These are phyloP conservation scores for Pyrenophora teres DNA, from an alignment of 2,329 filamentous ascomycete species.

Conservation along the genomic window DNA sequence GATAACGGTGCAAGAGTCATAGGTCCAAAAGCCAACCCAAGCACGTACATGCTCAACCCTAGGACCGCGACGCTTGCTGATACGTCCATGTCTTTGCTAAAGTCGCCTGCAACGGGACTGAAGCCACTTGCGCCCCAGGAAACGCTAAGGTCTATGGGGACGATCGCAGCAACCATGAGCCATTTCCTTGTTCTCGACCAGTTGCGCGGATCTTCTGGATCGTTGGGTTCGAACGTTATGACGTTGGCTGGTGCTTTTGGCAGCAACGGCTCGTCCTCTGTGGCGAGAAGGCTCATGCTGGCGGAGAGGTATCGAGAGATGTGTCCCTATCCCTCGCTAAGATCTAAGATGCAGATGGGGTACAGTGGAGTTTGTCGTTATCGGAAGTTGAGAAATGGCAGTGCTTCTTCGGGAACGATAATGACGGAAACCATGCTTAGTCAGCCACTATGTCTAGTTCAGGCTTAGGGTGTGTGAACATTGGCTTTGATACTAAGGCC, in stretches of 20 bases:
- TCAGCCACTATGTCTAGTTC: too few species aligned
- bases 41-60: constrained; percentile 54
- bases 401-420: too few species aligned
- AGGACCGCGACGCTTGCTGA: constrained; percentile 50
- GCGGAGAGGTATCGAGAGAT: background rate
- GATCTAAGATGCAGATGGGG: too few species aligned
- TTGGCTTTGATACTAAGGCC: too few species aligned
- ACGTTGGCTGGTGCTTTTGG: constrained; percentile 8
- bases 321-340: background rate
- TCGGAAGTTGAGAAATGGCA: too few species aligned
- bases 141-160: constrained; percentile 44
- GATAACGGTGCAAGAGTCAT: constrained; percentile 44
- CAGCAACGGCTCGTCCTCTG: constrained; percentile 18
- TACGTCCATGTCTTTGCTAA: constrained; percentile 50
- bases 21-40: constrained; percentile 52
- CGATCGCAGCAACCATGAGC: constrained; percentile 43
- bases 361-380: too few species aligned
- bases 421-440: too few species aligned
- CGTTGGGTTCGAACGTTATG: constrained; percentile 23
- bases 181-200: constrained; percentile 43
- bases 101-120: constrained; percentile 51
- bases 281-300: constrained; percentile 1
- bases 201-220: constrained; percentile 43
- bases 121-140: constrained; percentile 56
- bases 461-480: too few species aligned